Evolutionary conservation across 23 red algal species (phyloP), one percentile per base, ranked within the genome.

Genomic region (Agarophyton chilense): DNA sequence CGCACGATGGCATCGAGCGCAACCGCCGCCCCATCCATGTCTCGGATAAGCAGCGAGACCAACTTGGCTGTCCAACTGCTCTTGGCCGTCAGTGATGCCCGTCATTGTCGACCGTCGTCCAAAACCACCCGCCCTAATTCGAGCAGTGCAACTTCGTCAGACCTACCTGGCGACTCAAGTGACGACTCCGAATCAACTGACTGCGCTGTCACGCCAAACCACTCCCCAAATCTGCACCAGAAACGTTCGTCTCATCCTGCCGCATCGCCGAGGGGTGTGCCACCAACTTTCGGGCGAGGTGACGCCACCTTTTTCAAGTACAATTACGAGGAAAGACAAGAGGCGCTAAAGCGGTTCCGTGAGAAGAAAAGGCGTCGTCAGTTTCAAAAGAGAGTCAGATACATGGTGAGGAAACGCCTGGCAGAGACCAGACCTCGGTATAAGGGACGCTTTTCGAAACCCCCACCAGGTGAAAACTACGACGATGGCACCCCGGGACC

Each of bases 401-500:
- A 98, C 79, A 84, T 72, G 34, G 91, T 92, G 10, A 44, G 95
- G 9, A 98, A 98, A 72, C 77, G 86, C 34, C 62, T 98, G 4
- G 95, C 95, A 2, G 90, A 92, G 68, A 84, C 79, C 31, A 76
- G 95, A 26, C 95, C 95, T 21, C 89, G 95, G 33, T 87, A 92
- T 51, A 92, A 84, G 71, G 95, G 95, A 8, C 91, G 95, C 50
- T 98, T 98, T 62, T 92, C 93, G 10, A 96, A 96, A 80, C 88
- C 88, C 18, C 88, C 88, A 65, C 75, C 75, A 41, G 88, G 77
- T 9, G 88, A 91, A 39, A 82, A 47, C 22, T 91, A 81, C 39
- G 88, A 91, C 46, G 88, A 91, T 43, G 88, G 76, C 17, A 91
- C 88, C 4, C 85, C 85, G 22, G 73, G 71, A 22, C 85, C 85